Evolutionary conservation across 352 stramenopile genomes (phyloP), one percentile per base, ranked within the genome.

Genomic region (Phytophthora melonis): DNA sequence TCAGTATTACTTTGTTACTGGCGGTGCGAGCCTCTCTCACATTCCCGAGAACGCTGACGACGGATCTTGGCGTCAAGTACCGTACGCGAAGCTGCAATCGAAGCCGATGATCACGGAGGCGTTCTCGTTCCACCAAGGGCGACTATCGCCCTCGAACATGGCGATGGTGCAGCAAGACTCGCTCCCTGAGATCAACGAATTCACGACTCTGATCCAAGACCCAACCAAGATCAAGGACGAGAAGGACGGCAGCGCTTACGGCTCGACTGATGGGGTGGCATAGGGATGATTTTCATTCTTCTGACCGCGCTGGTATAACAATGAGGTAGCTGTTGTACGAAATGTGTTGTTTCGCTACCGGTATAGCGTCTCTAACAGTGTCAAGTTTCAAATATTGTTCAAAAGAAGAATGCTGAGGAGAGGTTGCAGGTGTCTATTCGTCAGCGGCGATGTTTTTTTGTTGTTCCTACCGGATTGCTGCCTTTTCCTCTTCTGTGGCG

Each of bases 1-100:
- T 45, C 83, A 91, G 59, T 90, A 93, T 64, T 92, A 92, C 64
- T 92, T 91, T 61, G 77, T 92, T 11, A 88, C 83, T 19, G 83
- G 85, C 27, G 85, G 81, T 32, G 72, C 64, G 30, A 80, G 72
- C 21, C 68, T 82, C 36, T 71, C 70, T n/a, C 55, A 64, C 13
- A 70, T 74, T 41, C 70, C 69, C 3, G 43, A 68, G 25, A 73
- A 57, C 13, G 23, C 27, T 0, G 64, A 72, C 16, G 47, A 68
- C 9, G 70, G 60, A n/a, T 77, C 60, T 11, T 77, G 70, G 70
- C 52, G 55, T 9, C 58, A 62, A 43, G 39, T 65, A 8, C 58
- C 65, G n/a, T 63, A 70, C 45, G 32, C 53, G 3, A 74, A 77
- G 53, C 18, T 74, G 18, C 41, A 56, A 18, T 70, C 65, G 16